These are phyloP conservation scores for Talaromyces nanjingensis DNA, from an alignment of 495 filamentous ascomycete species.

Conservation along the genomic window DNA sequence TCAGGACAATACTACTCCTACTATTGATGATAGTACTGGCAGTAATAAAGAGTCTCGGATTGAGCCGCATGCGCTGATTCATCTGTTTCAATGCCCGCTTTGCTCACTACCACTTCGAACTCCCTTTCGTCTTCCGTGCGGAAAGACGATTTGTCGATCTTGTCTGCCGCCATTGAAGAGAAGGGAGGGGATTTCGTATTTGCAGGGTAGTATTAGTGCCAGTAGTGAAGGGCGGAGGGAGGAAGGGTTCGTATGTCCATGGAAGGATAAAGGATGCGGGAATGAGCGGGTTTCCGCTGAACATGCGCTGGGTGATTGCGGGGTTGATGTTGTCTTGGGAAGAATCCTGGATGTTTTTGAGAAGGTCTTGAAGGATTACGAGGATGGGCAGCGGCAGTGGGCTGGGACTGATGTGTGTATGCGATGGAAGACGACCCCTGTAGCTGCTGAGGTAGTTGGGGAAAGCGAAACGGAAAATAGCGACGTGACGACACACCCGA, in stretches of 20 bases:
- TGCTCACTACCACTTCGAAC: conserved; percentile 63
- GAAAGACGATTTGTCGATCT: conserved; percentile 64
- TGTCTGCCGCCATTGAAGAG: conserved; percentile 63
- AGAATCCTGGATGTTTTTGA: conserved; percentile 53
- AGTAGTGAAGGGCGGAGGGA: conserved; percentile 41
- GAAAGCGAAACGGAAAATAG: conserved; percentile 19
- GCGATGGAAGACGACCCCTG: conserved; percentile 5
- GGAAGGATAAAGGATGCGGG: conserved; percentile 45
- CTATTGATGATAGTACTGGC: conserved; percentile 15
- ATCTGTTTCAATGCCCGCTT: conserved; percentile 57
- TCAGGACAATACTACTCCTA: neutral
- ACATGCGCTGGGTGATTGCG: conserved; percentile 72
- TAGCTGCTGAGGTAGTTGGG: conserved; percentile 18
- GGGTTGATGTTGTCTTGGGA: conserved; percentile 63
- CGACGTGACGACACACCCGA: neutral
- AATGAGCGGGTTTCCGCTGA: conserved; percentile 29
- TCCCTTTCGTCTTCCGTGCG: conserved; percentile 78
- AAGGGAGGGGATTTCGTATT: conserved; percentile 68
- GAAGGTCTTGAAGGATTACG: conserved; percentile 31
- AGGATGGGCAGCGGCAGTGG: conserved; percentile 16
- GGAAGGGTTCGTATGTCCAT: conserved; percentile 66
- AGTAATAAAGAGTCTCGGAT: conserved; percentile 28
- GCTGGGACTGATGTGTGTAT: conserved; percentile 23
- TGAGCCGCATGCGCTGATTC: conserved; percentile 43
- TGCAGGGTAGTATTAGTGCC: conserved; percentile 29